A percentile compares a stretch with the other conserved stretches of the same genome.
These are phyloP conservation scores for Carex pumila DNA, from an alignment of 176 grass and related monocot species.

Conservation along the genomic window DNA sequence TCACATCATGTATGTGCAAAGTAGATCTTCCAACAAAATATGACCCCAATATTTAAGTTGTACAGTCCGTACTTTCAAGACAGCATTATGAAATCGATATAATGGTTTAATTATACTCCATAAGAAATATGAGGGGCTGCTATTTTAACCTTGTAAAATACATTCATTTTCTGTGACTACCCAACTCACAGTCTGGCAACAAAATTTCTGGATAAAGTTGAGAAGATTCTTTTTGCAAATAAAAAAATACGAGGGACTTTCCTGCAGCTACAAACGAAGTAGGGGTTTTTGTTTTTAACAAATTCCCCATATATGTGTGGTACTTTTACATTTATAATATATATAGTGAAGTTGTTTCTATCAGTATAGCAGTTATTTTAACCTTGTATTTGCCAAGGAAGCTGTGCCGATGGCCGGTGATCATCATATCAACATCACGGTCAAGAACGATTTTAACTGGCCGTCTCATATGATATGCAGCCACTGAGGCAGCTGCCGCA, in stretches of 20 bases:
- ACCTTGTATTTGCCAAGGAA: constrained; percentile 97
- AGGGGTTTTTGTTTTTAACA: background rate
- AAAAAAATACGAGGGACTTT: background rate
- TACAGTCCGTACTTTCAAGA: background rate
- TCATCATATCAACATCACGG: constrained; percentile 89
- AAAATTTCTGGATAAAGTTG: background rate
- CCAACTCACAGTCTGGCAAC: too few species aligned
- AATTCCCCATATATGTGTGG: background rate
- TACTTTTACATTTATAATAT: background rate
- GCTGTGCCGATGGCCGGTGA: constrained; percentile 78
- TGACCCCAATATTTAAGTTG: background rate
- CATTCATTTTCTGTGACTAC: background rate
- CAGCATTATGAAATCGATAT: background rate
- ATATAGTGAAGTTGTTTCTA: background rate
- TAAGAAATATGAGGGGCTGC: background rate
- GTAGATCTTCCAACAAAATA: background rate
- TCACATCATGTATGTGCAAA: background rate
- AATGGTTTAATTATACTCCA: background rate
- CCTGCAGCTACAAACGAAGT: background rate
- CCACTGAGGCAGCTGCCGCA: constrained; percentile 67
- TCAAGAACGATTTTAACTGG: constrained; percentile 87
- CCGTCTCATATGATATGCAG: constrained; percentile 56
- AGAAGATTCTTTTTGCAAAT: background rate
- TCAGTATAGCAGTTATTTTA: background rate
- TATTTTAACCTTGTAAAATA: background rate